Base-by-base conservation (phyloP, 2,329 filamentous ascomycete genomes). In the Ascosphaera acerosa region DNA sequence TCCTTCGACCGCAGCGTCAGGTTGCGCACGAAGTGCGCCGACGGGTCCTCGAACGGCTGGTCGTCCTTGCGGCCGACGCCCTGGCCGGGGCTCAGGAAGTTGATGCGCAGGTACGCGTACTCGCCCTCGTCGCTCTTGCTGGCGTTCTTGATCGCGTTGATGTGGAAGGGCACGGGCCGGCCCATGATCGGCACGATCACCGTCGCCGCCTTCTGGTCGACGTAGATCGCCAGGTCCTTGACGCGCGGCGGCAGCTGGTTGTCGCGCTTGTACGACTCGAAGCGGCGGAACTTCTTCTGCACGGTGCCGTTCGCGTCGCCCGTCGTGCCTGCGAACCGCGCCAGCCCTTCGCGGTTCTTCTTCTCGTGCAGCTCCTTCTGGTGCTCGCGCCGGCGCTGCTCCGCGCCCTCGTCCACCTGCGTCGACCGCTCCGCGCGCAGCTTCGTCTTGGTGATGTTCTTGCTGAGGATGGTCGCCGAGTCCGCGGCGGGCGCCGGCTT, bases 251-350 rank as follows among this genome's bases (percentile, higher is more conserved):
- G 87, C 33, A 97, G 70, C 51, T 94, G 84, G 42, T 89, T 91
- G 50, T 94, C 87, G 36, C 84, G 70, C 61, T 94, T 97, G 59
- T 97, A 97, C 0, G 87, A 97, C 52, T 97, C 87, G 47, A 94
- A 97, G 34, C 81, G 77, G 59, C 94, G 94, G 62, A 97, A 94
- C 55, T 84, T 90, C 62, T 94, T 94, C 50, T 89, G 75, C 40
- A 87, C 75, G n/a, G 72, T 71, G 19, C 84, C 87, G 44, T 91
- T 87, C 39, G 84, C 63, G 35, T 74, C 78, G 35, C 71, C 75
- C 0, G 76, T 82, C 1, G 77, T 76, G 45, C 90, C 80, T 26
- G 78, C 70, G 48, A 89, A 97, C 38, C 80, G 67, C 12, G 71
- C 74, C 15, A 91, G 54, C 32, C 87, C 87, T 43, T 91, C 76